phyloP scores from a whole-genome alignment of 495 filamentous ascomycete species.

The Xylaria curta region DNA sequence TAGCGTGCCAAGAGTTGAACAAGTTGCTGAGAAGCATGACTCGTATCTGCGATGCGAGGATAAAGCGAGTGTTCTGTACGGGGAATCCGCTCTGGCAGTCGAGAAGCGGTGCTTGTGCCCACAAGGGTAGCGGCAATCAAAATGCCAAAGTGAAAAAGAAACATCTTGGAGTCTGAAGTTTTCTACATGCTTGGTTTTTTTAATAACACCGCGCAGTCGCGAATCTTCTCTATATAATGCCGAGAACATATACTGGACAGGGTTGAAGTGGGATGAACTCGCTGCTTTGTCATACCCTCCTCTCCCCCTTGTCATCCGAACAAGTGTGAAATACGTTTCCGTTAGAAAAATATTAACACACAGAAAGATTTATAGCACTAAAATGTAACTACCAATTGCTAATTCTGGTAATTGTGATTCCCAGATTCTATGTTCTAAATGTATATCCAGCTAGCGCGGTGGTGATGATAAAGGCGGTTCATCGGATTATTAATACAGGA shows the following conservation, averaged over 20 bases:
- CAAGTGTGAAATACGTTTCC: neutral
- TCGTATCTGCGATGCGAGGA: neutral
- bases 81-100: neutral
- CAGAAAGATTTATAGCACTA: neutral
- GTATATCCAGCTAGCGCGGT: no score
- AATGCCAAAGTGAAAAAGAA: neutral
- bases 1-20: neutral
- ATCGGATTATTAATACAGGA: no score
- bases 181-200: neutral
- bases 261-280: neutral
- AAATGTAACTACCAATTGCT: no score
- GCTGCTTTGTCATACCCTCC: neutral
- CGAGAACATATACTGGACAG: neutral
- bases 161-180: neutral
- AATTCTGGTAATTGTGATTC: no score
- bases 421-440: no score
- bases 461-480: no score
- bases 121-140: neutral
- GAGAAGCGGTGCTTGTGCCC: neutral
- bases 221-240: neutral
- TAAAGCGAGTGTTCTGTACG: neutral
- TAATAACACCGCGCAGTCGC: neutral
- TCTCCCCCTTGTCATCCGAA: neutral
- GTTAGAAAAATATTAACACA: neutral
- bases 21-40: neutral